phyloP scores from a whole-genome alignment of 176 grass and related monocot species.

The Elymus sibiricus region DNA sequence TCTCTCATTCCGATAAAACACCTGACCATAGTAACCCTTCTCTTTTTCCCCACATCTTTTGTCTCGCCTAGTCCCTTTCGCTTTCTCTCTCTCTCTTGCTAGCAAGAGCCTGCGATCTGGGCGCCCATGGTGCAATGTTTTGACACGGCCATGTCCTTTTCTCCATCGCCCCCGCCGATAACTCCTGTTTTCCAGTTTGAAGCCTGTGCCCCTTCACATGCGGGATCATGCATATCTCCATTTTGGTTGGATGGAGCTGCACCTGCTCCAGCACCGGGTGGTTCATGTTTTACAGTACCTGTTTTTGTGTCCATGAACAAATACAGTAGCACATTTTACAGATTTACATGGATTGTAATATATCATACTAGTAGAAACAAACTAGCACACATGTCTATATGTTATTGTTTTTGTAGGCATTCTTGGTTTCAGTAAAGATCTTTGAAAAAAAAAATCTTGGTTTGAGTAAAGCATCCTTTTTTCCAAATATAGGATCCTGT shows the following conservation, averaged over 20 bases:
- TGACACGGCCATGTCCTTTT: constrained; percentile 34
- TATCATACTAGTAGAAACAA: not conserved
- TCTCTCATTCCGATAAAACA: constrained; percentile 73
- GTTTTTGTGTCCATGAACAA: not conserved
- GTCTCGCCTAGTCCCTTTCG: constrained; percentile 33
- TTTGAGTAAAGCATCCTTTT: constrained; percentile 3
- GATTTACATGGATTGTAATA: not conserved
- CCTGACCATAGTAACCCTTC: constrained; percentile 25
- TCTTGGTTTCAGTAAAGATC: constrained; percentile 11
- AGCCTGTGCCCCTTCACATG: constrained; percentile 27
- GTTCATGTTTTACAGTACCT: not conserved
- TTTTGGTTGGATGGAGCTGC: not conserved
- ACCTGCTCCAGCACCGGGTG: too few relatives aligned
- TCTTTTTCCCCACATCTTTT: constrained; percentile 42
- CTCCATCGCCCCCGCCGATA: constrained; percentile 21
- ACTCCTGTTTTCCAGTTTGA: constrained; percentile 30
- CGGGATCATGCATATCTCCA: not conserved
- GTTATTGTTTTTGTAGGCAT: not conserved
- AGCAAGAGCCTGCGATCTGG: constrained; percentile 23
- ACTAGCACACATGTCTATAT: not conserved
- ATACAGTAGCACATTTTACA: not conserved
- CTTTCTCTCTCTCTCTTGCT: not conserved
- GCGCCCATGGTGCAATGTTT: constrained; percentile 26
- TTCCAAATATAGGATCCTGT: not conserved
- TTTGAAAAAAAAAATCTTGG: not conserved